Percentiles rank a stretch among this genome's conserved stretches.
Evolutionary conservation across 345 rosid genomes (phyloP).

Genomic region (Camelina laxa): DNA sequence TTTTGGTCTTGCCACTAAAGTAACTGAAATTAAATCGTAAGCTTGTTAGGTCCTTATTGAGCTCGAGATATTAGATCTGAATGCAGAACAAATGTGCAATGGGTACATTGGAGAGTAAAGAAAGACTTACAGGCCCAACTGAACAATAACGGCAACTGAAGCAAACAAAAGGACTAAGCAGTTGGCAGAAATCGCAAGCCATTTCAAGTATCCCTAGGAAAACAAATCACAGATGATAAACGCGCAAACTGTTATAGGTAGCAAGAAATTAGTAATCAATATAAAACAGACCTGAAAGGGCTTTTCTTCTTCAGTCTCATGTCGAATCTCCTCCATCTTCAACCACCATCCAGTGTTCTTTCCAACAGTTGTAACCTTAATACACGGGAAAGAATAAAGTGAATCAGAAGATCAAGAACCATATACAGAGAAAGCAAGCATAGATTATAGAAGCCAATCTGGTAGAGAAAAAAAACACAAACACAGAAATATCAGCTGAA

Average conservation of each 20-base stretch:
- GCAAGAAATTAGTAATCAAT: constrained; percentile 12
- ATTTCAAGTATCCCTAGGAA: constrained; percentile 70
- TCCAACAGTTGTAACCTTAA: constrained; percentile 94
- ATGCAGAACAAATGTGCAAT: background rate
- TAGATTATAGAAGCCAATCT: background rate
- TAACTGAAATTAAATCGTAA: constrained; percentile 49
- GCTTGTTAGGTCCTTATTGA: background rate
- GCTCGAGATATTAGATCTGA: constrained; percentile 12
- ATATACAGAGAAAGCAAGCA: constrained; percentile 3
- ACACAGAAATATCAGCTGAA: too few relatives aligned
- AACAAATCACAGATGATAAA: constrained; percentile 10
- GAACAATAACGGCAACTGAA: constrained; percentile 57
- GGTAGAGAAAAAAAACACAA: too few relatives aligned
- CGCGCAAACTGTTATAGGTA: constrained; percentile 13
- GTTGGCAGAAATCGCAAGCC: constrained; percentile 75
- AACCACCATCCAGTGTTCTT: constrained; percentile 87
- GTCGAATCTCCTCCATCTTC: constrained; percentile 80
- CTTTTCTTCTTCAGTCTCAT: constrained; percentile 85
- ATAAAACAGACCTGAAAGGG: constrained; percentile 74
- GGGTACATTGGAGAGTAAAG: constrained; percentile 6
- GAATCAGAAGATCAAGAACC: background rate
- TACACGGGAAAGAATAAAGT: constrained; percentile 4
- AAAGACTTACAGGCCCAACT: constrained; percentile 57
- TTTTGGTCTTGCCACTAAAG: constrained; percentile 65
- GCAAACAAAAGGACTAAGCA: constrained; percentile 70